phyloP scores from a whole-genome alignment of 768 basidiomycete species.

The Rhodotorula graminis region DNA sequence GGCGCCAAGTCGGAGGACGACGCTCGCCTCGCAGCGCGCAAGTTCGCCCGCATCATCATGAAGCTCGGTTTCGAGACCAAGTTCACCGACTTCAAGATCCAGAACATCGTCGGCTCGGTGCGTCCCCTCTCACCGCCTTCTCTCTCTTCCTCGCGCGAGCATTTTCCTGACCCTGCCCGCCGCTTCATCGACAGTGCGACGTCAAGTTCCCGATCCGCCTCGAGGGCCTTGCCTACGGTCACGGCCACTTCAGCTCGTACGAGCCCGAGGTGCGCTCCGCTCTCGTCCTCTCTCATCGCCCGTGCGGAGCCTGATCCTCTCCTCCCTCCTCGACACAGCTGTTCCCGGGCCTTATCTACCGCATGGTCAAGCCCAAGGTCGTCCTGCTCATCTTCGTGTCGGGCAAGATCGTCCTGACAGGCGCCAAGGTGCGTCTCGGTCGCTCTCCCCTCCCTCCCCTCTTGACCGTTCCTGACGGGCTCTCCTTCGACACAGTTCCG shows the following conservation, averaged over 20 bases:
- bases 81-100: conserved; percentile 99
- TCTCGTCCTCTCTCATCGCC: neutral
- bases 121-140: neutral
- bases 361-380: conserved; percentile 99
- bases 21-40: conserved; percentile 89
- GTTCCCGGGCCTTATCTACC: conserved; percentile 97
- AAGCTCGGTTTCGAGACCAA: conserved; percentile 99
- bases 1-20: conserved; percentile 99
- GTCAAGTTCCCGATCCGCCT: conserved; percentile 98
- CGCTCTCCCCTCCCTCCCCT: neutral
- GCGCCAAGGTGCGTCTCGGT: conserved; percentile 77
- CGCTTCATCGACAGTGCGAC: conserved; percentile 58
- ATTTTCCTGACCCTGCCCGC: too few species aligned
- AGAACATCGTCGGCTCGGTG: conserved; percentile 88
- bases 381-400: conserved; percentile 98
- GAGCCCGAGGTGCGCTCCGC: conserved; percentile 17
- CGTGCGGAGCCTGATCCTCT: conserved; percentile 12
- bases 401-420: conserved; percentile 97
- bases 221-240: conserved; percentile 93
- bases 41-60: conserved; percentile 98
- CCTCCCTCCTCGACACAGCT: conserved; percentile 54
- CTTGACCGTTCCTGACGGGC: too few species aligned
- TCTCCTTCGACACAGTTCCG: conserved; percentile 60
- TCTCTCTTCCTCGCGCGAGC: neutral
- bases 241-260: conserved; percentile 55